Conservation (phyloP, 495 filamentous ascomycete species). For the Hapsidospora chrysogenum region DNA sequence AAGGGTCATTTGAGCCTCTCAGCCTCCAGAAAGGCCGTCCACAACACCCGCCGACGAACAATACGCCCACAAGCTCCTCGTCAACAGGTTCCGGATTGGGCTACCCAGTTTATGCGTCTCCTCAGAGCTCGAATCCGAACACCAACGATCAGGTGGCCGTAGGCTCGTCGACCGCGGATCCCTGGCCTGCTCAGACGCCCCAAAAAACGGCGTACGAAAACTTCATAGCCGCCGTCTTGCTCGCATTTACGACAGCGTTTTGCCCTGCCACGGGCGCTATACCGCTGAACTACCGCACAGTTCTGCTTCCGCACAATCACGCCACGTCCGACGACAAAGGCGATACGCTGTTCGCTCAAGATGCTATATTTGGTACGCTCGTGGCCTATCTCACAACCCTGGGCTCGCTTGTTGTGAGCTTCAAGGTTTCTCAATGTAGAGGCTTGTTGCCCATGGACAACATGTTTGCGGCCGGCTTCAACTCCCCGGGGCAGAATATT, state of each 20-base stretch:
- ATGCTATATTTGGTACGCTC: slow-evolving; percentile 26
- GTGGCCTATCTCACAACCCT: slow-evolving; percentile 31
- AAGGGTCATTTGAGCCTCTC: slow-evolving; percentile 27
- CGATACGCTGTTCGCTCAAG: too few species aligned
- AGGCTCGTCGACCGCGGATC: slow-evolving; percentile 12
- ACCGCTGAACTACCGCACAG: slow-evolving; percentile 22
- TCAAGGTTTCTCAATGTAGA: slow-evolving; percentile 20
- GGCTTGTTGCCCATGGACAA: slow-evolving; percentile 22
- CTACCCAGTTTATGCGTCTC: slow-evolving; percentile 7
- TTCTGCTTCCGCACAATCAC: slow-evolving; percentile 21
- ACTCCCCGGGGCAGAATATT: slow-evolving; percentile 18
- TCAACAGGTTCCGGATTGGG: slow-evolving; percentile 29
- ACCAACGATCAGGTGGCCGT: neutral
- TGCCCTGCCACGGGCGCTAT: slow-evolving; percentile 22
- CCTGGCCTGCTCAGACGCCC: slow-evolving; percentile 11
- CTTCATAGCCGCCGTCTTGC: slow-evolving; percentile 26
- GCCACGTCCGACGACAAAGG: too few species aligned
- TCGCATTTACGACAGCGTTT: slow-evolving; percentile 24
- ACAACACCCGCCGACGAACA: slow-evolving; percentile 17
- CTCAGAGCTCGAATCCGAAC: neutral
- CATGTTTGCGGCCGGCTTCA: slow-evolving; percentile 13
- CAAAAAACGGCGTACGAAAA: slow-evolving; percentile 21
- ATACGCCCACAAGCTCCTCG: slow-evolving; percentile 30
- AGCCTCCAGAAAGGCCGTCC: slow-evolving; percentile 23
- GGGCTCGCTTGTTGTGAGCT: slow-evolving; percentile 25